Evolutionary conservation across 306 rosid genomes (phyloP), one percentile per base, ranked within the genome.

Genomic region (Quercus wislizeni): DNA sequence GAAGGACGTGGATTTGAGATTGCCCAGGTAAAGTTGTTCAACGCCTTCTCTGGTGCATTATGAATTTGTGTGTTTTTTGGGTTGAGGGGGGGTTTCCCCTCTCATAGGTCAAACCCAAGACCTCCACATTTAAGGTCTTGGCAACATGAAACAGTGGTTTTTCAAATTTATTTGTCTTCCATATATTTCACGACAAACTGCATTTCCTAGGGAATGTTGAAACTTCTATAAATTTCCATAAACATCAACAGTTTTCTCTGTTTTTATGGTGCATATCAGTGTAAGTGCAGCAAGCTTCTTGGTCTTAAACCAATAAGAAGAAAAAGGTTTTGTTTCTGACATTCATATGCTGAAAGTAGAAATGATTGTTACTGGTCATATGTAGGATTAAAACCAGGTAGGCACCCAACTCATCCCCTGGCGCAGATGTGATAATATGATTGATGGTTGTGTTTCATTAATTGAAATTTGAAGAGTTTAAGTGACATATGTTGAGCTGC

Each of bases 1-100:
- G 99, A 95, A 83, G 98, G 99, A 64, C 89, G 99, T 13, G 98
- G 99, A 82, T 93, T 95, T 78, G 99, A 95, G 91, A 95, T 95
- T 69, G 98, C 99, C 33, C 98, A 95, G 89, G 99, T 92, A 85
- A 58, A 85, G 87, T 78, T 28, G 58, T 55, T 73, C 72, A 31
- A 68, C 51, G 63, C 31, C 82, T 83, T 82, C 64, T 56, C 23
- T 68, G 17, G 52, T 58, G 76, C 67, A 5, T 56, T 33, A 61
- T 67, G 56, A 63, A 6, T 46, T 46, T 49, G 13, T 49, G 1
- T 46, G 3, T 49, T 49, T 49, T 49, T 49, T 12, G 30, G 17
- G 12, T n/a, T n/a, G 5, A 5, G 30, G 14, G 14, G 14, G 23
- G 15, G 14, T 25, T 57, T 57, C 28, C 28, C 27, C 5, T 20